These are phyloP conservation scores for Collybiopsis luxurians DNA, from an alignment of 768 basidiomycete genomes.

Conservation along the genomic window DNA sequence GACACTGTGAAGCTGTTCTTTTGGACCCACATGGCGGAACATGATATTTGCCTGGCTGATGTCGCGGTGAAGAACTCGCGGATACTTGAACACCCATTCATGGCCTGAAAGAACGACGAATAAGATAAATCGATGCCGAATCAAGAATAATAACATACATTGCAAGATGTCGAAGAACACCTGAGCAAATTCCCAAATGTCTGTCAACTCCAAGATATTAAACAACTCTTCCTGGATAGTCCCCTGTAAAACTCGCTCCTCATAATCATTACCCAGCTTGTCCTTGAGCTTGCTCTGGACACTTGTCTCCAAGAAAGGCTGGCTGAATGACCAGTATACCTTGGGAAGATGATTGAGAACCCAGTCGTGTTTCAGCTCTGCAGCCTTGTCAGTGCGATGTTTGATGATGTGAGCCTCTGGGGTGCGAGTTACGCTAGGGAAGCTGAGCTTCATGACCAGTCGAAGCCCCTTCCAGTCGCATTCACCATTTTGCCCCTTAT, in stretches of 20 bases:
- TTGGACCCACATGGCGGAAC: background rate
- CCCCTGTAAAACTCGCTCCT: background rate
- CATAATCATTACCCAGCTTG: background rate
- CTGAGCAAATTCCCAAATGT: background rate
- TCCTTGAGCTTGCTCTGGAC: background rate
- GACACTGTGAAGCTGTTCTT: background rate
- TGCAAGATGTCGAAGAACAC: background rate
- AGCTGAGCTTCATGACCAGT: constrained; percentile 1
- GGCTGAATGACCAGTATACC: background rate
- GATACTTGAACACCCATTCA: background rate
- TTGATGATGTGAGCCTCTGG: background rate
- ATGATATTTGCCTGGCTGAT: constrained; percentile 1
- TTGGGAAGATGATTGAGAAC: background rate
- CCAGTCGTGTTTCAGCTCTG: background rate
- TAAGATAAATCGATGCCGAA: background rate
- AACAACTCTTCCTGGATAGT: background rate
- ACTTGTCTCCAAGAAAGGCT: background rate
- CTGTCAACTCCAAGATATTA: background rate
- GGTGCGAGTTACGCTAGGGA: background rate
- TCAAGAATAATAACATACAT: background rate
- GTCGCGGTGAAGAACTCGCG: background rate
- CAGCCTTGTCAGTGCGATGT: background rate
- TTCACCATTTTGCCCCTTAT: background rate
- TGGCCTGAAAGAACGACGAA: background rate
- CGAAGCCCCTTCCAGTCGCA: background rate